These are phyloP conservation scores for Diplodia corticola DNA, from an alignment of 2,329 filamentous ascomycete species.

Conservation along the genomic window DNA sequence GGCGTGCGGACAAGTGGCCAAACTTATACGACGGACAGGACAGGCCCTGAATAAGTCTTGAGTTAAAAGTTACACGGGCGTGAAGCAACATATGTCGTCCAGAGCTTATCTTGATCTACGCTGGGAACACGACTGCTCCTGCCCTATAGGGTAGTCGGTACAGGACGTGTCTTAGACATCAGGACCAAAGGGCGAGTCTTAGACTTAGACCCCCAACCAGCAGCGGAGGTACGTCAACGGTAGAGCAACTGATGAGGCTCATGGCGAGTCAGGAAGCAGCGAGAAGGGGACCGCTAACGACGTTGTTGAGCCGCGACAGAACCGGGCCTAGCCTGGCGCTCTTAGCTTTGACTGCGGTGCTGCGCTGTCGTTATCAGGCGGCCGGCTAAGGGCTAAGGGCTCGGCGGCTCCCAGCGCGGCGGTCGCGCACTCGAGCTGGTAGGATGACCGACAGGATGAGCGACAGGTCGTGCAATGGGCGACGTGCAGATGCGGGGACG, in stretches of 20 bases:
- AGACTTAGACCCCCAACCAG: not conserved
- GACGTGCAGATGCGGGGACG: constrained; percentile 4
- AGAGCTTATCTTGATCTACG: constrained; percentile 1
- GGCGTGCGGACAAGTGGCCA: not conserved
- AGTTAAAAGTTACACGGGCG: not conserved
- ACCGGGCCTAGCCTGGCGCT: not conserved
- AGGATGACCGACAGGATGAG: not conserved
- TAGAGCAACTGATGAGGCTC: too few relatives aligned
- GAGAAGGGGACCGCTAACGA: not conserved
- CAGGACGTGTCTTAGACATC: not conserved
- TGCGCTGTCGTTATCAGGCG: not conserved
- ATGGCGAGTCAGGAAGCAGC: not conserved
- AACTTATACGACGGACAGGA: not conserved
- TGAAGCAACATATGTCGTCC: not conserved
- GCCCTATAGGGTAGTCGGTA: not conserved
- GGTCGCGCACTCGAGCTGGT: not conserved
- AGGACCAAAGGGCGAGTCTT: not conserved
- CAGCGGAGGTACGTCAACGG: too few relatives aligned
- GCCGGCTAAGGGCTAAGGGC: not conserved
- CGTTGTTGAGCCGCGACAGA: not conserved
- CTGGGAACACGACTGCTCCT: not conserved
- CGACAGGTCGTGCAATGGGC: not conserved
- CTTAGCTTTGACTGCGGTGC: not conserved
- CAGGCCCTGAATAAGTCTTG: not conserved
- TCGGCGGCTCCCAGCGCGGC: not conserved